Base-by-base conservation (phyloP, 176 grass and related monocot species). In the Oryza punctata region DNA sequence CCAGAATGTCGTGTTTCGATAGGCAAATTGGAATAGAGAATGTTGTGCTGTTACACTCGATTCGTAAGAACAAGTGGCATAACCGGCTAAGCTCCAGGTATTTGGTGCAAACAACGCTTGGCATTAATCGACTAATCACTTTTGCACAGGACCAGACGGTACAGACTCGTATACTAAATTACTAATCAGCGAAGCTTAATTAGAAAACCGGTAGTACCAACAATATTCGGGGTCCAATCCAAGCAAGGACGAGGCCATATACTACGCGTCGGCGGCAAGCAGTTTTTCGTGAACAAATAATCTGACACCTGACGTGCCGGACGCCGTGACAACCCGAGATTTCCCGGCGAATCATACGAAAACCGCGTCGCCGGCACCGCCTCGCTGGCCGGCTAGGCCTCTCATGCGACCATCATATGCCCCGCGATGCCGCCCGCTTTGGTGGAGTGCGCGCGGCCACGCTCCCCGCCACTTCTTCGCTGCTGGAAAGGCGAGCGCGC, bases 401-500 rank as follows among this genome's bases (percentile, higher is more conserved):
- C 70, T 27, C 69, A 45, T 6, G 54, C 33, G 33, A 35, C 54
- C 3, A n/a, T 21, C 52, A 57, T 19, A 57, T 19, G 52, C 52
- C 37, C 14, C 52, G 52, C 52, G 52, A 54, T 54, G 54, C 54
- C 54, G 52, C 52, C 18, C 11, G 9, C 32, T 4, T 12, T 14
- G 46, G 46, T 12, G 12, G 5, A 45, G 46, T 4, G 46, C 46
- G 46, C 40, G 40, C 40, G 43, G 43, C 44, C 57, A 47, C 19
- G 63, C 76, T 30, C 43, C 24, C 18, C 50, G 38, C 67, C 75
- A 11, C 76, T 15, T 65, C 15, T 32, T 5, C 28, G 67, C 74
- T 12, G 80, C 81, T 67, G 80, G 86, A 88, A 88, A 83, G 67
- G 80, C 8, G 24, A 37, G 66, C 59, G 40, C 40, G 23, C 67